Evolutionary conservation across 768 basidiomycete genomes (phyloP), one percentile per base, ranked within the genome.

Genomic region (Calvatia gigantea): DNA sequence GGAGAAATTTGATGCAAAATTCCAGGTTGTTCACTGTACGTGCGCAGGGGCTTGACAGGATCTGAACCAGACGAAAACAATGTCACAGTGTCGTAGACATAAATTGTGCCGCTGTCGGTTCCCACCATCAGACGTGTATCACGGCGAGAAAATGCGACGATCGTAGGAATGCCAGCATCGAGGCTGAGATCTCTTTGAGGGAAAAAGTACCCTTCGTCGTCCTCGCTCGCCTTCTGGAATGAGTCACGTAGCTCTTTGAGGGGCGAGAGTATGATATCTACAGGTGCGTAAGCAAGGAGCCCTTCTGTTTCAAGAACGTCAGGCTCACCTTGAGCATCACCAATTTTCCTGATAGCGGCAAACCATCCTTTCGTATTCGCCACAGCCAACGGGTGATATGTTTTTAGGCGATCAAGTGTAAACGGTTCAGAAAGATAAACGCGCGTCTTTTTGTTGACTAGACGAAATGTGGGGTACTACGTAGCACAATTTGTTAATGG

Each of bases 281-380:
- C 59, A 27, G 1, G 19, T 17, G 43, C 29, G 27, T 27, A 35
- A 39, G 3, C 31, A 41, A 49, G 45, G 31, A 49, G 50, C 46
- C 41, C 47, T 33, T 28, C 41, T 29, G 38, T 51, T 44, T 50
- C 49, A 48, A 33, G 43, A 27, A 41, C 51, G 17, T 27, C 19
- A 6, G 31, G 59, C 75, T 41, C 54, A 82, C 82, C 65, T 57
- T 66, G 70, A 55, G 72, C 73, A 56, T 68, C 61, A 49, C 69
- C 61, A 50, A 68, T 63, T 46, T 69, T 62, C 41, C 62, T 75
- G 8, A 82, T 78, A 29, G 87, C 86, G 43, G 81, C 85, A 67
- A 91, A 91, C 83, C 84, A 91, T 27, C 82, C 85, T 59, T 73
- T 78, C 11, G 73, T 69, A 63, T 85, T 87, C 2, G 84, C 76